phyloP scores from a whole-genome alignment of 75 land plant species.

The Adiantum capillusveneris region DNA sequence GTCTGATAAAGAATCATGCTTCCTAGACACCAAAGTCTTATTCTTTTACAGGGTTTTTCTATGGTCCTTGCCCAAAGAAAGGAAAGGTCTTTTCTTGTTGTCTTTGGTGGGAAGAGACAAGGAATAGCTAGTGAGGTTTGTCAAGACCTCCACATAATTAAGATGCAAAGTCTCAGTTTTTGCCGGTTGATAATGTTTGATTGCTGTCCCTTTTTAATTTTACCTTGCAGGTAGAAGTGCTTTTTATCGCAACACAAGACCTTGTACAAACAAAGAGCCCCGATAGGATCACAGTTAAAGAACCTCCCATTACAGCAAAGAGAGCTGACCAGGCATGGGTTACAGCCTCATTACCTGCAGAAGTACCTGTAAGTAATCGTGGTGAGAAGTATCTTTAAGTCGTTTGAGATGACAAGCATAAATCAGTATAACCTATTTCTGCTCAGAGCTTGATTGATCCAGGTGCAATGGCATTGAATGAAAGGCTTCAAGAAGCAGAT shows the following conservation, averaged over 20 bases:
- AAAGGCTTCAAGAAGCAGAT: too few species aligned
- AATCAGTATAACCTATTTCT: too few species aligned
- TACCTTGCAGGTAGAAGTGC: conserved; percentile 68
- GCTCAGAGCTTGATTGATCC: too few species aligned
- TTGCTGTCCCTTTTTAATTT: background rate
- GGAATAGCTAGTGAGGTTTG: conserved; percentile 75
- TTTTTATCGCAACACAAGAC: conserved; percentile 28
- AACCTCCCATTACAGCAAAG: background rate
- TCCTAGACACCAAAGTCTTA: too few species aligned
- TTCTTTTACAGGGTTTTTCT: conserved; percentile 70
- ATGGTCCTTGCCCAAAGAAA: conserved; percentile 70
- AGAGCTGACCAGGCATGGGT: too few species aligned
- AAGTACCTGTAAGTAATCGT: too few species aligned
- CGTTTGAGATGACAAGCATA: too few species aligned
- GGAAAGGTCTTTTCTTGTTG: conserved; percentile 62
- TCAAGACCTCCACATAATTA: background rate
- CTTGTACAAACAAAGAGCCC: background rate
- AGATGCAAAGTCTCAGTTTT: background rate
- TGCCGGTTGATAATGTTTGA: background rate
- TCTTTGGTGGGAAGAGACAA: conserved; percentile 77
- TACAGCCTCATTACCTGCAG: too few species aligned
- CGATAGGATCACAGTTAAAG: background rate
- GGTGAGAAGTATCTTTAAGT: too few species aligned
- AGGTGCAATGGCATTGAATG: too few species aligned
- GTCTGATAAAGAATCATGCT: too few species aligned